Percentiles rank a stretch among this genome's conserved stretches.
These are phyloP conservation scores for Petunia secreta DNA, from an alignment of 257 asterid species.

Conservation along the genomic window DNA sequence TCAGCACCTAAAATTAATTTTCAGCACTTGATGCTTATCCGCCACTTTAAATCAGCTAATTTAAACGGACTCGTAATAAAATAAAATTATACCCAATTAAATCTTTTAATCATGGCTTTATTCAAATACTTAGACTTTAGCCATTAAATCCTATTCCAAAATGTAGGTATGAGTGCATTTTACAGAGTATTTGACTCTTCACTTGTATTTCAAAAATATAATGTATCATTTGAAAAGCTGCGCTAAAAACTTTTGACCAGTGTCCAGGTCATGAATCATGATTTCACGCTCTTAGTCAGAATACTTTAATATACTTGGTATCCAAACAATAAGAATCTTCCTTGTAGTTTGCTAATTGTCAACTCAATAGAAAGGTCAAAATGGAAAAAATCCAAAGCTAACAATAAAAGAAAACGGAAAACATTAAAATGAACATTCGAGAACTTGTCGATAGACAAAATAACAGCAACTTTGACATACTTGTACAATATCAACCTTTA, in stretches of 20 bases:
- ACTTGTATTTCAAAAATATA: background rate
- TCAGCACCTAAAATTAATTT: too few species aligned
- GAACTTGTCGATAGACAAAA: background rate
- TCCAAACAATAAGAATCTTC: background rate
- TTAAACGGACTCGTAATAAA: too few species aligned
- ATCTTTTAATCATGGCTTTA: too few species aligned
- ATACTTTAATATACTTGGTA: too few species aligned
- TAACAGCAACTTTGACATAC: background rate
- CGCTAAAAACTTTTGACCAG: too few species aligned
- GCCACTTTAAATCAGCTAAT: too few species aligned
- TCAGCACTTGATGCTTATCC: too few species aligned
- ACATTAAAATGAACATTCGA: background rate
- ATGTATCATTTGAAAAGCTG: background rate
- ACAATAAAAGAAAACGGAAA: background rate
- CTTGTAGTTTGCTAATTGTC: background rate
- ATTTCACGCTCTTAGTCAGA: too few species aligned
- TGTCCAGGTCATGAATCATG: too few species aligned
- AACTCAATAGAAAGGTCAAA: background rate
- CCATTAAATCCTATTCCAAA: background rate
- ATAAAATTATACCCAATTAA: too few species aligned
- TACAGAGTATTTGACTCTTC: background rate
- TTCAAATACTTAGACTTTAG: background rate
- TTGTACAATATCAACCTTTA: background rate
- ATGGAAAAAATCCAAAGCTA: background rate
- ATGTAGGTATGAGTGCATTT: background rate